phyloP scores from a whole-genome alignment of 176 grass and related monocot genomes.

The Zoysia japonica region DNA sequence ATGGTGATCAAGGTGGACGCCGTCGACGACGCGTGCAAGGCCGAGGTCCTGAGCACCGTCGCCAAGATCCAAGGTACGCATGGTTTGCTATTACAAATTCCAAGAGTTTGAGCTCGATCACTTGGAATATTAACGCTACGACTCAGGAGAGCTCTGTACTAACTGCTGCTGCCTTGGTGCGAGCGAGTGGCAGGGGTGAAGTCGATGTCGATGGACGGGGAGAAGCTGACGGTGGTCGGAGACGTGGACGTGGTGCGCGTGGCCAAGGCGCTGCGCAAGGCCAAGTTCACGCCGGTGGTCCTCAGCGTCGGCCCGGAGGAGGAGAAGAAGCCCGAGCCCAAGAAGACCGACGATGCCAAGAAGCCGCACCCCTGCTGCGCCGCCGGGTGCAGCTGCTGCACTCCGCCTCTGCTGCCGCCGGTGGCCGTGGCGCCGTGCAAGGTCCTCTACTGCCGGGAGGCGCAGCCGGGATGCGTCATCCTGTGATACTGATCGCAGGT shows the following conservation, averaged over 20 bases:
- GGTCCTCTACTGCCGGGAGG: constrained; percentile 40
- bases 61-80: constrained; percentile 50
- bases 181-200: constrained; percentile 47
- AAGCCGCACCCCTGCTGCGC: constrained; percentile 1
- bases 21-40: constrained; percentile 51
- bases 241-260: constrained; percentile 56
- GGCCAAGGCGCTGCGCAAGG: constrained; percentile 51
- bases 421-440: neutral
- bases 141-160: neutral
- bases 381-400: constrained; percentile 12
- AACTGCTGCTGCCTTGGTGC: neutral
- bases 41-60: constrained; percentile 36
- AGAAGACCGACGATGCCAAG: neutral
- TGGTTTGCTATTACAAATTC: neutral
- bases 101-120: neutral
- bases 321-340: constrained; percentile 41
- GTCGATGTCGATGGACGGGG: constrained; percentile 55
- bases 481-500: too few relatives aligned
- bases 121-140: neutral
- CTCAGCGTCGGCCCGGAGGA: constrained; percentile 60
- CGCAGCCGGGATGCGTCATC: constrained; percentile 39
- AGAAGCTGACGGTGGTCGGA: constrained; percentile 65
- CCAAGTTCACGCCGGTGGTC: constrained; percentile 28
- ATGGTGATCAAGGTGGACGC: constrained; percentile 67
- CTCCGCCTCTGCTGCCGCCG: neutral